Percentiles rank a stretch among this genome's conserved stretches.
Conservation (phyloP, 352 stramenopile genomes). For the Phytophthora pinifolia region DNA sequence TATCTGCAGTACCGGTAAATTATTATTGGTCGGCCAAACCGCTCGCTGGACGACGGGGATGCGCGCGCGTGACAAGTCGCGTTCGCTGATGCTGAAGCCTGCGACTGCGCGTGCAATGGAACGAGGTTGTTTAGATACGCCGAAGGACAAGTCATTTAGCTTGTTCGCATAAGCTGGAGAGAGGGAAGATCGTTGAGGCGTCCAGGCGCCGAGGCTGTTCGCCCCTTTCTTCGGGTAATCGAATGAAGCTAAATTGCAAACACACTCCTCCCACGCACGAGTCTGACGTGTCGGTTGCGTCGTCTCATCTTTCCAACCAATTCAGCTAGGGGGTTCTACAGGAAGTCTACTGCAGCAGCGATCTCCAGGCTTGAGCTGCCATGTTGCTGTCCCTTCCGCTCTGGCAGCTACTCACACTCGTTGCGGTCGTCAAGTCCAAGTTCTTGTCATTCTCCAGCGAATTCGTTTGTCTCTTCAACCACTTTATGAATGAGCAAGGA, state of each 20-base stretch:
- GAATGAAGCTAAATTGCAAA: constrained; percentile 69
- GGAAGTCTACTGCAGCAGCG: too few relatives aligned
- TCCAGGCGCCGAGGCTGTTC: constrained; percentile 10
- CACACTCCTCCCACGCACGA: constrained; percentile 17
- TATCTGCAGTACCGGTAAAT: constrained; percentile 68
- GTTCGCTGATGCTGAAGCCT: constrained; percentile 33
- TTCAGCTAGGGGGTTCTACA: too few relatives aligned
- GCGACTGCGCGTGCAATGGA: constrained; percentile 40
- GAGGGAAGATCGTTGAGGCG: constrained; percentile 19
- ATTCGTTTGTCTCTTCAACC: not conserved
- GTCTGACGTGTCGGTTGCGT: constrained; percentile 10
- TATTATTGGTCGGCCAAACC: constrained; percentile 49
- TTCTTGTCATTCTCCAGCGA: too few relatives aligned
- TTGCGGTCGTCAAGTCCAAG: not conserved
- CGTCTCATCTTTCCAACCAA: too few relatives aligned
- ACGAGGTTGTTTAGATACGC: constrained; percentile 57
- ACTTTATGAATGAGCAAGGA: too few relatives aligned
- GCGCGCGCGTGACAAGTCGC: constrained; percentile 31
- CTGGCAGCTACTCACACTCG: too few relatives aligned
- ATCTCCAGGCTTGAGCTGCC: too few relatives aligned
- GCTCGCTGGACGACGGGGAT: constrained; percentile 32
- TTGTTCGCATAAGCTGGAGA: constrained; percentile 20
- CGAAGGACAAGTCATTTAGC: constrained; percentile 51
- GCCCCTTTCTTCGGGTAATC: constrained; percentile 33
- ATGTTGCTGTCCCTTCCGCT: too few relatives aligned